phyloP scores from a whole-genome alignment of 108 stramenopile species.

The Cyclotella atomus region DNA sequence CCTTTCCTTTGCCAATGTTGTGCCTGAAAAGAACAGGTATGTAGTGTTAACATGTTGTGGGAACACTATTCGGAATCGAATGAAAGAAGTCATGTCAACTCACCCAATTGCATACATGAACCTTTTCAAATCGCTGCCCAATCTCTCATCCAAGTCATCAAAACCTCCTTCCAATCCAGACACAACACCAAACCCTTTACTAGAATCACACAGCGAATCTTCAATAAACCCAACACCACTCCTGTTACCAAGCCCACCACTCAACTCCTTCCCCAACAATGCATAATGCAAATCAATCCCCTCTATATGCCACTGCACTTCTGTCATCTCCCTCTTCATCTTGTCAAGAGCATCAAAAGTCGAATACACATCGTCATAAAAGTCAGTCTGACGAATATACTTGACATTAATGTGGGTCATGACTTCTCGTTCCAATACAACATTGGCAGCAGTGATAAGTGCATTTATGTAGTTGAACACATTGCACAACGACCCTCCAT shows the following conservation, averaged over 20 bases:
- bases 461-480: conserved; percentile 3
- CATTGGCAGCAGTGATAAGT: conserved; percentile 21
- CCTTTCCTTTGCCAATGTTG: background rate
- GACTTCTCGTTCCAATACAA: conserved; percentile 5
- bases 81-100: background rate
- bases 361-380: background rate
- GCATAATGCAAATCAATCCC: conserved; percentile 19
- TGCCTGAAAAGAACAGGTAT: background rate
- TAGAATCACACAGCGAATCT: background rate
- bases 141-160: conserved; percentile 7
- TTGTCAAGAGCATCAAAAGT: background rate
- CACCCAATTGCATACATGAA: conserved; percentile 9
- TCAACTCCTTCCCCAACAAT: conserved; percentile 6
- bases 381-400: background rate
- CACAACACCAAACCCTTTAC: background rate
- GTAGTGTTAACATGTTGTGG: too few relatives aligned
- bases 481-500: conserved; percentile 1
- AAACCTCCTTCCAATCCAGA: background rate
- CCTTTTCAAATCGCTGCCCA: conserved; percentile 7
- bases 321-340: conserved; percentile 1
- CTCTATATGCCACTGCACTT: background rate
- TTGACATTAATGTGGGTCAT: conserved; percentile 4
- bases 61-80: too few relatives aligned
- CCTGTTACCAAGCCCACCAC: background rate
- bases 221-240: background rate